Evolutionary conservation across 139 green algal species (phyloP), one percentile per base, ranked within the genome.

Genomic region (Coccomyxa sp.): DNA sequence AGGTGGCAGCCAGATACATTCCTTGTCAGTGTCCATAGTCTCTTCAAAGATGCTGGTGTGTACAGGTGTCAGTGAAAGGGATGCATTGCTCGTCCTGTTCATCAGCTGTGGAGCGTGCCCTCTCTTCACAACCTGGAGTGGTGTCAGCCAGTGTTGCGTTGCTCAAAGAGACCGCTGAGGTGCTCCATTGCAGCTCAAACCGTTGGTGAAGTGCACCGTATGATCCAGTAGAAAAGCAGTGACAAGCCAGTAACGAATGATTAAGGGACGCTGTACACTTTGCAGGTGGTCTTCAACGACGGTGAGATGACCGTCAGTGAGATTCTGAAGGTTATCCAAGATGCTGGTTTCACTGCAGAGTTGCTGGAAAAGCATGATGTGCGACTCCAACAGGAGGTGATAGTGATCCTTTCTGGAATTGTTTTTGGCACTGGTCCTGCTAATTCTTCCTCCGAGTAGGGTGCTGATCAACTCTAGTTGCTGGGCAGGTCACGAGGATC

Each of bases 51-150:
- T 71, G 63, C 10, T 9, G 18, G 63, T 21, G 1, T 9, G 17
- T 82, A 30, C 90, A 96, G 92, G 83, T 97, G 13, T 91, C 87
- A 0, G 90, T 98, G 0, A 82, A 84, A 30, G 94, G 91, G 81
- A 98, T 98, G 95, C 95, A 96, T 84, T 98, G 95, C 85, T 92
- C 92, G n/a, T 91, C 90, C 18, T 98, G 95, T 89, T 94, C 91
- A 0, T 88, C 90, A 0, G 93, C 93, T 9, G 93, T 97, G 3
- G 94, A 97, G 79, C 84, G 81, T 15, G 94, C 94, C n/a, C 92
- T 98, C 27, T 71, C 83, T 45, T 81, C 79, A 16, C 76, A 96
- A 58, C 82, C 86, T 16, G 94, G 94, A 23, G 94, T 98, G 0
- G 30, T 85, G 10, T 67, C 86, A 15, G 93, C 87, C 16, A 86